Evolutionary conservation across 257 asterid species (phyloP).

Genomic region (Fraxinus americana): DNA sequence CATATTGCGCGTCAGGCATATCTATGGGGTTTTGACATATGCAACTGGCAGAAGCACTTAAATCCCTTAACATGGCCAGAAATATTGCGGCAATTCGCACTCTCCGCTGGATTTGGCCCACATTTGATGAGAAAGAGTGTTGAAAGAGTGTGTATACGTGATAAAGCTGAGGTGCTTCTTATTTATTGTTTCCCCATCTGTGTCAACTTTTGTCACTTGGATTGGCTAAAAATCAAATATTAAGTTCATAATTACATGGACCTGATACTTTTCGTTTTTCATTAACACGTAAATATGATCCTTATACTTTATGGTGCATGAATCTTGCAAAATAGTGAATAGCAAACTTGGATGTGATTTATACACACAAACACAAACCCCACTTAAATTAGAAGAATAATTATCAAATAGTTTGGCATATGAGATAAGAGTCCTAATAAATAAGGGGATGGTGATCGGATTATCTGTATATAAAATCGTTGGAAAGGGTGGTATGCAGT

Average conservation of each 20-base stretch:
- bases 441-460: neutral
- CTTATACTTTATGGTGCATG: neutral
- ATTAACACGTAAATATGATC: neutral
- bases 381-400: neutral
- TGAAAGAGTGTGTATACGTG: slow-evolving; percentile 53
- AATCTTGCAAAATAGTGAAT: neutral
- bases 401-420: neutral
- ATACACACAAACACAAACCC: neutral
- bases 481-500: neutral
- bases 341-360: neutral
- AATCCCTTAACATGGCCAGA: slow-evolving; percentile 94
- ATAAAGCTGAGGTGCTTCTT: slow-evolving; percentile 65
- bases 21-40: slow-evolving; percentile 93
- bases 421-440: neutral
- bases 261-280: slow-evolving; percentile 5
- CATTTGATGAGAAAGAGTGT: slow-evolving; percentile 70
- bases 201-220: neutral
- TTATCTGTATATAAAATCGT: neutral
- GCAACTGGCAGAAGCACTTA: slow-evolving; percentile 89
- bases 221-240: neutral
- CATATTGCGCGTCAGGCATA: slow-evolving; percentile 65
- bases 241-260: neutral
- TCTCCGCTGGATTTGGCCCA: slow-evolving; percentile 96
- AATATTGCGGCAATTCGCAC: slow-evolving; percentile 87
- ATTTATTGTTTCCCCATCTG: slow-evolving; percentile 4